Conservation (phyloP, 169 alveolate species). For the Neospora caninum region DNA sequence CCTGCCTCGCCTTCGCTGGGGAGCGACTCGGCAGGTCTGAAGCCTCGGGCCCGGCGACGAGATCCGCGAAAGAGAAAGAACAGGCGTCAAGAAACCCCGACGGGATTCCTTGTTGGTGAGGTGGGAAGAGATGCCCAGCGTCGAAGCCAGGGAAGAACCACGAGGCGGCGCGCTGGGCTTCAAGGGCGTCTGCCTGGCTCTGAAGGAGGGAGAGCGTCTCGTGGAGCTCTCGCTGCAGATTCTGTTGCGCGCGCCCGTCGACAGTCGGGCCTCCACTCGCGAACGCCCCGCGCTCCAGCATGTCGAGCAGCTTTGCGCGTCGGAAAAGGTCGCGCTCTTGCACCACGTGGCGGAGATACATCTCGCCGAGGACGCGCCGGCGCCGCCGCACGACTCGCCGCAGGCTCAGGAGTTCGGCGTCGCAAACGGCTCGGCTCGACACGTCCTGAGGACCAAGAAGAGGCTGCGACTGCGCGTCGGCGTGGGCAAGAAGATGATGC, state of each 20-base stretch:
- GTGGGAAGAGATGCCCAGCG: too few relatives aligned
- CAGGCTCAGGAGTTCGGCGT: too few relatives aligned
- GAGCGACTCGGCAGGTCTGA: not conserved
- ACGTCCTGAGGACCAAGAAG: too few relatives aligned
- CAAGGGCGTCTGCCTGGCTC: not conserved
- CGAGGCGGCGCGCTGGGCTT: not conserved
- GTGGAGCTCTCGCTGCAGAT: not conserved
- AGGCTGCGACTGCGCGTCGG: too few relatives aligned
- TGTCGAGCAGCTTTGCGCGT: conserved; percentile 14
- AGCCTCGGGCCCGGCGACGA: not conserved
- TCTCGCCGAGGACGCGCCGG: not conserved
- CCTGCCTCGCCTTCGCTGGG: not conserved
- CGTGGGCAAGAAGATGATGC: too few relatives aligned
- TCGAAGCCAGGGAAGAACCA: too few relatives aligned
- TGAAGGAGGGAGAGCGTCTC: not conserved
- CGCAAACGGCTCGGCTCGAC: too few relatives aligned
- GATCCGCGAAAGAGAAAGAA: too few relatives aligned
- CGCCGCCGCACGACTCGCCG: not conserved
- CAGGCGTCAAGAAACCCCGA: too few relatives aligned
- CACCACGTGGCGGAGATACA: not conserved
- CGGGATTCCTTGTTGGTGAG: too few relatives aligned
- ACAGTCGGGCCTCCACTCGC: not conserved
- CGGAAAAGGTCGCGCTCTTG: conserved; percentile 9
- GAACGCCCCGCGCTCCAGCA: conserved; percentile 41
- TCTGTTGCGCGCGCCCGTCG: not conserved